Conservation (phyloP, 164 flowering plant species). For the Malania oleifera region DNA sequence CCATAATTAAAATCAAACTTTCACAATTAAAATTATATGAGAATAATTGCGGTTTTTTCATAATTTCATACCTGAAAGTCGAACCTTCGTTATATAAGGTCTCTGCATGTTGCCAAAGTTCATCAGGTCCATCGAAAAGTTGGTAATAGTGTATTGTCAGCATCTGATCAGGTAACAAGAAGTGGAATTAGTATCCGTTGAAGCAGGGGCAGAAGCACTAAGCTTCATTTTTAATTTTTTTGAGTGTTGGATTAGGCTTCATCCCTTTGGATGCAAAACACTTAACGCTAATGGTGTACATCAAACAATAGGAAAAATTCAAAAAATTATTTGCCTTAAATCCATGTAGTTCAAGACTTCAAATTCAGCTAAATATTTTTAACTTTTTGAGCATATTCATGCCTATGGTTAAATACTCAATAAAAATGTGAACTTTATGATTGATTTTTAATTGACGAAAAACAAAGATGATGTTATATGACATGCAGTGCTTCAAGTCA, state of each 20-base stretch:
- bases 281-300: background rate
- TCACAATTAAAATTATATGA: background rate
- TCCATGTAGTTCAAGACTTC: too few species aligned
- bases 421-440: too few species aligned
- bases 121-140: conserved; percentile 90
- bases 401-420: too few species aligned
- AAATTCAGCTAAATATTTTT: too few species aligned
- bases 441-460: too few species aligned
- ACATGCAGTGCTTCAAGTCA: too few species aligned
- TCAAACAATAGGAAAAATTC: too few species aligned
- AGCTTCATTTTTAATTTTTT: too few species aligned
- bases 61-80: conserved; percentile 59
- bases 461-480: too few species aligned
- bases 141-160: conserved; percentile 90
- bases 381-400: too few species aligned
- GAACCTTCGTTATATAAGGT: conserved; percentile 61
- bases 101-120: conserved; percentile 77
- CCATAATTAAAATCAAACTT: conserved; percentile 2
- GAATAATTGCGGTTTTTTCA: background rate
- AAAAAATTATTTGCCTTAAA: too few species aligned
- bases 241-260: background rate
- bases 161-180: conserved; percentile 60
- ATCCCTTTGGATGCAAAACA: background rate
- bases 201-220: background rate
- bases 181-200: background rate